Base-by-base conservation (phyloP, 2,329 filamentous ascomycete species). In the Trichoderma sp. region DNA sequence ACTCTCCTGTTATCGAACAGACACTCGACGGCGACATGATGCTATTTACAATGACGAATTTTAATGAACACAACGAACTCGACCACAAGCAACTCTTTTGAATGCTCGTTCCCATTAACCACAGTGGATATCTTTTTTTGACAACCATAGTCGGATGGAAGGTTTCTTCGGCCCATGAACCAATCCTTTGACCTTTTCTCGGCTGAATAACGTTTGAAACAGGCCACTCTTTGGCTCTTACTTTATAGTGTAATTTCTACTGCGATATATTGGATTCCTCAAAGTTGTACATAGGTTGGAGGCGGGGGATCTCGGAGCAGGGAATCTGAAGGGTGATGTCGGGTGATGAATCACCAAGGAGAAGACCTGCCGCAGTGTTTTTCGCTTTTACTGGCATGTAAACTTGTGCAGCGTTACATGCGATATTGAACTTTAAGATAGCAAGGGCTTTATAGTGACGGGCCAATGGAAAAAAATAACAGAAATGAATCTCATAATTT, bases 31-130 rank as follows among this genome's bases (percentile, higher is more conserved):
- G 57, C 39, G 55, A 68, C 30, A 61, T 34, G 39, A 61, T 23
- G 20, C 13, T 17, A 39, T 53, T 20, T 58, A 23, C 66, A 61
- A 61, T 68, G 13, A 68, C 55, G 66, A 67, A 68, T n/a, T 50
- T 59, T 68, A 62, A 68, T 50, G 57, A 61, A 61, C 28, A 68
- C 55, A 57, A 36, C n/a, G 57, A 61, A 50, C 20, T 61, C 32
- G 36, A 61, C 17, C 13, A n/a, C 66, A 62, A 68, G 39, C 57
- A 61, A 68, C 57, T 12, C 7, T 34, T 68, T 68, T 47, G 12
- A 34, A 34, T 68, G 2, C 28, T 61, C n/a, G 13, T 20, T 68
- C 53, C 30, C 28, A 26, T 50, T 61, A 36, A 11, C 50, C 32
- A n/a, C 8, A 32, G 8, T 47, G 15, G 13, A 43, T 43, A 26